phyloP scores from a whole-genome alignment of 306 rosid genomes.

The Fagus crenata region DNA sequence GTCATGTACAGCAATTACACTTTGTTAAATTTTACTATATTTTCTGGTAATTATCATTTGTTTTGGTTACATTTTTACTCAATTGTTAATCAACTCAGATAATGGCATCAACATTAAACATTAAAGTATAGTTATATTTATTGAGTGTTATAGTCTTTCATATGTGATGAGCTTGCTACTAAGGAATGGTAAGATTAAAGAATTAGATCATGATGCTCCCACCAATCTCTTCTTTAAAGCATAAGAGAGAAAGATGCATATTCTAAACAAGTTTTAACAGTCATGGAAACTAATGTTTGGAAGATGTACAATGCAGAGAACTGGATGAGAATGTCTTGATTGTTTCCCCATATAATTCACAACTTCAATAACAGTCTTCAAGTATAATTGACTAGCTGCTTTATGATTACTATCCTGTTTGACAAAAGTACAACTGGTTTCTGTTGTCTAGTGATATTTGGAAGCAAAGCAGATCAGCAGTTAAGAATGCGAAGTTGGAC shows the following conservation, averaged over 20 bases:
- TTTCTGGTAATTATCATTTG: neutral
- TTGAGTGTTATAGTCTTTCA: neutral
- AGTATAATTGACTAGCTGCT: neutral
- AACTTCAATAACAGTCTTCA: neutral
- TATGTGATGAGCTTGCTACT: slow-evolving; percentile 6
- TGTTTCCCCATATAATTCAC: neutral
- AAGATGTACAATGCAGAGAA: neutral
- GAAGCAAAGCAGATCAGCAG: slow-evolving; percentile 81
- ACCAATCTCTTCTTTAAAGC: neutral
- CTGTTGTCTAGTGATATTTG: slow-evolving; percentile 56
- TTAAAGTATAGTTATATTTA: neutral
- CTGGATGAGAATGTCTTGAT: neutral
- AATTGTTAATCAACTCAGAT: neutral
- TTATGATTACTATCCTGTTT: neutral
- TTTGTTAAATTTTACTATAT: neutral
- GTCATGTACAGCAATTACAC: neutral
- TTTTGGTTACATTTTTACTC: neutral
- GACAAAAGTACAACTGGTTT: slow-evolving; percentile 12
- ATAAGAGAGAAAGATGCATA: neutral
- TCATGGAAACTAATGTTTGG: neutral
- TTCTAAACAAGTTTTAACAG: too few species aligned
- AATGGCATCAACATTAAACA: slow-evolving; percentile 4
- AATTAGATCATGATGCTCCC: neutral
- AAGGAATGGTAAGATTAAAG: neutral
- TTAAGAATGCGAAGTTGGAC: slow-evolving; percentile 63